Percentiles rank a stretch among this genome's conserved stretches.
Conservation (phyloP, 768 basidiomycete species). For the Mycena galopus region DNA sequence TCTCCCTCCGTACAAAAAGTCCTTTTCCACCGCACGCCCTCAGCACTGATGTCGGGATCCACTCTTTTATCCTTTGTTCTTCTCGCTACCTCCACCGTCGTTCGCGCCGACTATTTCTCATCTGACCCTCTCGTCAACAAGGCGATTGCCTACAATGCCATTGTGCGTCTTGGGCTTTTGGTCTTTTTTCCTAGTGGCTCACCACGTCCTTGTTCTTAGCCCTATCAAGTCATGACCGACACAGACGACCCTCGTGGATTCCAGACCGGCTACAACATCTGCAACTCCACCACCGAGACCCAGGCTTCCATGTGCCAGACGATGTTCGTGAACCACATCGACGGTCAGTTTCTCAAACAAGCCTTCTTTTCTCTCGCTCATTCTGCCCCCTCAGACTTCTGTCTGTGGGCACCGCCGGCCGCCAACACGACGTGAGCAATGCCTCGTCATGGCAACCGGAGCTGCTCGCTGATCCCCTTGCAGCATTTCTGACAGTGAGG, state of each 20-base stretch:
- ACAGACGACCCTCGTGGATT: slow-evolving; percentile 56
- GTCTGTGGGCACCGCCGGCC: slow-evolving; percentile 65
- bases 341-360: slow-evolving; percentile 50
- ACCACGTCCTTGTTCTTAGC: slow-evolving; percentile 1
- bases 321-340: slow-evolving; percentile 61
- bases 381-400: slow-evolving; percentile 70
- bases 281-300: slow-evolving; percentile 70
- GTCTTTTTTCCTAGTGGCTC: not conserved
- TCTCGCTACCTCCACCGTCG: slow-evolving; percentile 26
- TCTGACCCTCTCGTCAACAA: slow-evolving; percentile 34
- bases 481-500: slow-evolving; percentile 70
- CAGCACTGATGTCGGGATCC: slow-evolving; percentile 20
- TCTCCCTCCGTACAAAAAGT: not conserved
- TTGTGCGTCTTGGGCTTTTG: slow-evolving; percentile 11
- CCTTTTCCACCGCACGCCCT: not conserved
- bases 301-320: slow-evolving; percentile 72
- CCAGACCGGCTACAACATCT: slow-evolving; percentile 71
- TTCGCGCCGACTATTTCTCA: slow-evolving; percentile 37
- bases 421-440: slow-evolving; percentile 52
- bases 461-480: not conserved
- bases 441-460: not conserved
- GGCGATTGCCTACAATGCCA: slow-evolving; percentile 23
- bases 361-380: not conserved
- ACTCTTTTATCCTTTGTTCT: slow-evolving; percentile 36
- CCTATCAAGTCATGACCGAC: slow-evolving; percentile 37